A percentile compares a stretch with the other conserved stretches of the same genome.
These are phyloP conservation scores for Xenoacremonium recifei DNA, from an alignment of 2,329 filamentous ascomycete species.

Conservation along the genomic window DNA sequence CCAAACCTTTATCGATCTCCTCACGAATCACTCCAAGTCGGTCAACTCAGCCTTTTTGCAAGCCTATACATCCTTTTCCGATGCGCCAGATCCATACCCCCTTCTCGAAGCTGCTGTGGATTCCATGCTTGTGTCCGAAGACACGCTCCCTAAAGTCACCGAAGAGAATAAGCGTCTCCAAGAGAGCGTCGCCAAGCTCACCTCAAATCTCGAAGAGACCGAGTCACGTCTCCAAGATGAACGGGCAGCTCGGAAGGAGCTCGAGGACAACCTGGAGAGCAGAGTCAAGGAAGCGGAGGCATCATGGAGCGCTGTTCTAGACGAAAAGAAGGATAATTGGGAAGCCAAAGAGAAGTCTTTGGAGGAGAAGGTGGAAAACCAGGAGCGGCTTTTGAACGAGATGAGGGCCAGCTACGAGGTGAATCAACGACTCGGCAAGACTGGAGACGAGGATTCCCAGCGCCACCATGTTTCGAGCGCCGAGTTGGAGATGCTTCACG, in stretches of 20 bases:
- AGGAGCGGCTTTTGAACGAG: conserved; percentile 88
- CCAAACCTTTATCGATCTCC: conserved; percentile 93
- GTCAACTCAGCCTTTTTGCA: conserved; percentile 92
- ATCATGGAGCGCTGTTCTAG: conserved; percentile 85
- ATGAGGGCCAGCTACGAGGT: conserved; percentile 98
- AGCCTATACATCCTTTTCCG: conserved; percentile 87
- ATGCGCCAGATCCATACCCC: conserved; percentile 95
- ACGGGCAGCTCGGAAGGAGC: conserved; percentile 65
- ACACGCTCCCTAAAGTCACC: conserved; percentile 86
- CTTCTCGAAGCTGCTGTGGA: conserved; percentile 95
- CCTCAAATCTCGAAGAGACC: conserved; percentile 76
- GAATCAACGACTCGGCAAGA: conserved; percentile 79
- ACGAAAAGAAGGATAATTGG: conserved; percentile 97
- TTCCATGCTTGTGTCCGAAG: conserved; percentile 86
- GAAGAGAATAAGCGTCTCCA: conserved; percentile 88
- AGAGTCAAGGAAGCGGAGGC: conserved; percentile 87
- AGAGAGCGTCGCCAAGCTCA: conserved; percentile 71
- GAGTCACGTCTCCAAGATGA: conserved; percentile 81
- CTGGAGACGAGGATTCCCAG: conserved; percentile 58
- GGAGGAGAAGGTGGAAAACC: conserved; percentile 91
- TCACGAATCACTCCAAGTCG: conserved; percentile 93
- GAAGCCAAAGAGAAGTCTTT: conserved; percentile 85
- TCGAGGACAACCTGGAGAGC: conserved; percentile 74
- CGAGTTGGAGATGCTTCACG: conserved; percentile 89
- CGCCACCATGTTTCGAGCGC: conserved; percentile 74